Evolutionary conservation across 805 yeast genomes (phyloP), one percentile per base, ranked within the genome.

Genomic region (Cyberlindnera maritima): DNA sequence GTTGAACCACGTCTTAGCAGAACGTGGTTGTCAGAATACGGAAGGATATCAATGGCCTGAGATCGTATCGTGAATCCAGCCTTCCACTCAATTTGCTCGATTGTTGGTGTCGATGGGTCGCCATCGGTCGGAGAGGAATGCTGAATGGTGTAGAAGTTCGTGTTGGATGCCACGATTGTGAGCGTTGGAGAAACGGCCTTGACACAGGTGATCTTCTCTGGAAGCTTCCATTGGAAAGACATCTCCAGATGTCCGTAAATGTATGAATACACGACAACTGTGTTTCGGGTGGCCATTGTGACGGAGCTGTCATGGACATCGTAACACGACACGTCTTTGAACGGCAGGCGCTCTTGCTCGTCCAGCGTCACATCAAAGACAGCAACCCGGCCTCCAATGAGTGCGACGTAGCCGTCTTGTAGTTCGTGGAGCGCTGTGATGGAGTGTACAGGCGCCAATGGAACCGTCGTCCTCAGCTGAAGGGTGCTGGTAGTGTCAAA

Each of bases 181-280:
- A 36, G 40, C 32, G 54, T 43, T 4, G 53, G 42, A 17, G 55
- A 44, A 14, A 65, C 41, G 17, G 58, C 54, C 38, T 60, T 50
- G 19, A 69, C 51, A 6, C 40, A 35, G 2, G 44, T 34, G 2
- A 64, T 45, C 37, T 59, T 57, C 34, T 67, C 70, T 4, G 59
- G 59, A 2, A 64, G 20, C 18, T 55, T 57, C 28, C 58, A 52
- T 36, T 65, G 65, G 19, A 49, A 48, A 5, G 43, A 46, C 50
- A 61, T 57, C 15, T 56, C 59, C 28, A 67, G 46, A 31, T 61
- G 63, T 8, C 58, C 55, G 38, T 63, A 20, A 9, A 39, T 29
- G 18, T 40, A 42, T 9, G 46, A 39, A 31, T 52, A 52, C 8
- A 48, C 37, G 10, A 59, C 39, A 2, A 59, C 48, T 1, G 50